Conservation (phyloP, 495 filamentous ascomycete genomes). For the Penicillium atrosanguineum region DNA sequence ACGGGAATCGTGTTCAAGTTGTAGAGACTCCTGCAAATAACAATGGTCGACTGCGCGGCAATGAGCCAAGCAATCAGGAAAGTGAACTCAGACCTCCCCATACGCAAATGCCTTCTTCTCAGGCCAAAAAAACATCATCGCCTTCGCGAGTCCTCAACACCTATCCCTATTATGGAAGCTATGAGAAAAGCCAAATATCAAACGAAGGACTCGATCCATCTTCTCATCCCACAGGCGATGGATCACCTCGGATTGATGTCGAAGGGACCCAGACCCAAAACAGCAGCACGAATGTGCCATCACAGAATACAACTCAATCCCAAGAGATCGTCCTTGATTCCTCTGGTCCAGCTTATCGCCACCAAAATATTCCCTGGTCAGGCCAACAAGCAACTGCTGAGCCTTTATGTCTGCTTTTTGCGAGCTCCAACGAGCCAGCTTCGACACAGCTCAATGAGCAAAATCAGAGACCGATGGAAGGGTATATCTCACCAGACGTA, state of each 20-base stretch:
- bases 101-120: slow-evolving; percentile 21
- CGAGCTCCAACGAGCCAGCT: slow-evolving; percentile 15
- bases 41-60: slow-evolving; percentile 8
- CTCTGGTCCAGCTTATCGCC: slow-evolving; percentile 20
- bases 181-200: slow-evolving; percentile 21
- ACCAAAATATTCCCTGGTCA: slow-evolving; percentile 9
- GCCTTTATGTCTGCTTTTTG: slow-evolving; percentile 16
- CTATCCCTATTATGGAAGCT: slow-evolving; percentile 23
- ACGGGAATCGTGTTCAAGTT: slow-evolving; percentile 34
- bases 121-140: slow-evolving; percentile 35
- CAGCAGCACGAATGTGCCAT: slow-evolving; percentile 14
- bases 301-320: slow-evolving; percentile 16
- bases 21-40: slow-evolving; percentile 30
- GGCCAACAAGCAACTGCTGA: slow-evolving; percentile 10
- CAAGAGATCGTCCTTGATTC: slow-evolving; percentile 26
- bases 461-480: slow-evolving; percentile 4
- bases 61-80: slow-evolving; percentile 1
- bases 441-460: slow-evolving; percentile 11
- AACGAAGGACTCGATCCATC: slow-evolving; percentile 13
- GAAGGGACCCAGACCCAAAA: slow-evolving; percentile 24
- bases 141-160: slow-evolving; percentile 38
- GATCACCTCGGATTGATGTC: slow-evolving; percentile 15
- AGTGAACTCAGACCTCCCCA: background rate
- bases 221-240: slow-evolving; percentile 1
- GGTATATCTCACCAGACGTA: background rate